A percentile compares a stretch with the other conserved stretches of the same genome.
phyloP scores from a whole-genome alignment of 768 basidiomycete genomes.

The Trametes cubensis region DNA sequence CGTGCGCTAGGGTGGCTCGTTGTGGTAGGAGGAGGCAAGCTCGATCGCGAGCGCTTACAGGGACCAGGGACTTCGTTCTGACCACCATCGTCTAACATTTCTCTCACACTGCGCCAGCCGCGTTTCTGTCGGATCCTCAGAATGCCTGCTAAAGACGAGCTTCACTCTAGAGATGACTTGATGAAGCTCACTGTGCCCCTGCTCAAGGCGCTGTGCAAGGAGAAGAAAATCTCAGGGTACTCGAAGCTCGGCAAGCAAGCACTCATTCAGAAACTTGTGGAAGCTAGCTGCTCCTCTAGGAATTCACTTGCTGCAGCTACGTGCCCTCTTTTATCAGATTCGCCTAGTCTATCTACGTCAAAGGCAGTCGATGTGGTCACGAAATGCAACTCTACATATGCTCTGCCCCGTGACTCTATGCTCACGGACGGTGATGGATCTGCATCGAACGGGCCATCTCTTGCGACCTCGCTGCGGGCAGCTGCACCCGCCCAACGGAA shows the following conservation, averaged over 20 bases:
- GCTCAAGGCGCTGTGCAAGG: conserved; percentile 71
- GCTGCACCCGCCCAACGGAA: too few species aligned
- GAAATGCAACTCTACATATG: too few species aligned
- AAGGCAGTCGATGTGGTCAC: too few species aligned
- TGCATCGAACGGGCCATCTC: too few species aligned
- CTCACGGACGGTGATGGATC: too few species aligned
- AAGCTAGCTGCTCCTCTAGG: conserved; percentile 2
- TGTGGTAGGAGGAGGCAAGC: not conserved
- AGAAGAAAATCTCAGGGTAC: conserved; percentile 59
- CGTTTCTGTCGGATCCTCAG: too few species aligned
- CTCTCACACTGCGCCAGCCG: too few species aligned
- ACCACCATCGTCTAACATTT: too few species aligned
- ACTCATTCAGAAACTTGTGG: conserved; percentile 52
- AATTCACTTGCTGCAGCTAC: not conserved
- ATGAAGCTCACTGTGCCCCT: conserved; percentile 59
- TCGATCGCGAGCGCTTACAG: not conserved
- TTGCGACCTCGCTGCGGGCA: too few species aligned
- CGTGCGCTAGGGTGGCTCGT: too few species aligned
- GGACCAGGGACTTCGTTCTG: not conserved
- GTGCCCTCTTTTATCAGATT: too few species aligned
- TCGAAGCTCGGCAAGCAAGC: conserved; percentile 66
- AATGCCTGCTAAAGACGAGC: not conserved
- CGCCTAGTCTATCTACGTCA: not conserved
- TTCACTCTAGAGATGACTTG: not conserved
- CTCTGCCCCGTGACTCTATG: too few species aligned